Conservation (phyloP, 768 basidiomycete species). For the Harrya chromipes region DNA sequence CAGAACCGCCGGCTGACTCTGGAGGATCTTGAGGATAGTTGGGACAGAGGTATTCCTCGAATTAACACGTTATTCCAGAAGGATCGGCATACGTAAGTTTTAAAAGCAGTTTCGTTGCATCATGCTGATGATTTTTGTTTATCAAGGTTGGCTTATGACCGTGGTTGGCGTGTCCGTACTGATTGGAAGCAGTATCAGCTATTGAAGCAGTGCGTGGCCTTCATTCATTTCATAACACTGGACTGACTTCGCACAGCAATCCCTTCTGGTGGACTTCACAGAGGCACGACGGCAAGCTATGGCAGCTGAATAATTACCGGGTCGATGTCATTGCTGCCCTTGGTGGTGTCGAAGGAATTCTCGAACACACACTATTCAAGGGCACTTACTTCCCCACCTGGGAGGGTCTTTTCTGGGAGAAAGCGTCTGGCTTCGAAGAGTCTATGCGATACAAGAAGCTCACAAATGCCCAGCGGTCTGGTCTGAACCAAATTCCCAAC, state of each 20-base stretch:
- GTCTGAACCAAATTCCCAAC: conserved; percentile 97
- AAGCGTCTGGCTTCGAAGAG: conserved; percentile 95
- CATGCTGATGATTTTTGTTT: neutral
- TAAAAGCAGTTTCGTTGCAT: neutral
- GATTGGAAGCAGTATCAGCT: conserved; percentile 98
- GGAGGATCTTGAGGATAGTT: conserved; percentile 97
- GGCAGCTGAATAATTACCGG: conserved; percentile 98
- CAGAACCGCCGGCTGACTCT: conserved; percentile 95
- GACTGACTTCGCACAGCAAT: conserved; percentile 51
- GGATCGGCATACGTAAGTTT: conserved; percentile 82
- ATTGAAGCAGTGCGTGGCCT: conserved; percentile 69
- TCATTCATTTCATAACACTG: neutral
- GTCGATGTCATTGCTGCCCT: conserved; percentile 98
- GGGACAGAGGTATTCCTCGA: conserved; percentile 97
- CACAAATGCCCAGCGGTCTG: conserved; percentile 97
- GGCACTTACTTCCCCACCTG: conserved; percentile 97
- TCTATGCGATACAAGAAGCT: conserved; percentile 95
- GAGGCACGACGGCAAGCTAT: conserved; percentile 92
- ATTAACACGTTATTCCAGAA: conserved; percentile 99
- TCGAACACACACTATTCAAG: conserved; percentile 97
- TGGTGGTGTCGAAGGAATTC: conserved; percentile 93
- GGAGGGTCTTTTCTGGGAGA: conserved; percentile 99
- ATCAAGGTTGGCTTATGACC: conserved; percentile 87
- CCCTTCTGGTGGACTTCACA: conserved; percentile 99
- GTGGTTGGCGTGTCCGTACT: conserved; percentile 96